Conservation (phyloP, 2,329 filamentous ascomycete species). For the Ambrosiella beaveri region DNA sequence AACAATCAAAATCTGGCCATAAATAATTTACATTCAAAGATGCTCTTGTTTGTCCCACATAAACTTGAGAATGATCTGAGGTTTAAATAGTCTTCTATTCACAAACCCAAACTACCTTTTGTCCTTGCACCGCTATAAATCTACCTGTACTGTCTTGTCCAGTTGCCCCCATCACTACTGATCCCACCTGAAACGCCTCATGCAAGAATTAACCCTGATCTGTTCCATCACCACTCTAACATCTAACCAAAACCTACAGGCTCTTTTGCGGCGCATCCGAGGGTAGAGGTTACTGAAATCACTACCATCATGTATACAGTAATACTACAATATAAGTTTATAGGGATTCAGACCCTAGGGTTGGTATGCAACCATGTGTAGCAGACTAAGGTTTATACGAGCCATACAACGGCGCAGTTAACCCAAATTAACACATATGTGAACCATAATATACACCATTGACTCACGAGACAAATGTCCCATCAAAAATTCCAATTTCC, state of each 20-base stretch:
- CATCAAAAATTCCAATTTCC: not conserved
- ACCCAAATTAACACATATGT: too few relatives aligned
- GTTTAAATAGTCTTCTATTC: not conserved
- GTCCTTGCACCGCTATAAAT: not conserved
- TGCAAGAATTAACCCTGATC: not conserved
- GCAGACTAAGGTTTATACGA: not conserved
- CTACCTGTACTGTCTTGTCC: not conserved
- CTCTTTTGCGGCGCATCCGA: not conserved
- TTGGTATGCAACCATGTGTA: not conserved
- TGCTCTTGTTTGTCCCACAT: not conserved
- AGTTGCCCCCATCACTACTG: not conserved
- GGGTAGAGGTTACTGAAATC: not conserved
- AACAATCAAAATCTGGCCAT: not conserved
- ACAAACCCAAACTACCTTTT: not conserved
- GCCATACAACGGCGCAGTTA: not conserved
- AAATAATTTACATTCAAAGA: not conserved
- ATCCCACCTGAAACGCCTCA: not conserved
- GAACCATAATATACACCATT: too few relatives aligned
- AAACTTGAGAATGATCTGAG: too few relatives aligned
- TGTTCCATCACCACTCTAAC: not conserved
- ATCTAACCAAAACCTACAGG: not conserved
- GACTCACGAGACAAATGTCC: not conserved
- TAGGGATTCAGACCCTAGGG: not conserved
- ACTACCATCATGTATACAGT: not conserved
- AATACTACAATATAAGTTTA: not conserved